These are phyloP conservation scores for Vigna radiata DNA, from an alignment of 306 rosid genomes.

Conservation along the genomic window DNA sequence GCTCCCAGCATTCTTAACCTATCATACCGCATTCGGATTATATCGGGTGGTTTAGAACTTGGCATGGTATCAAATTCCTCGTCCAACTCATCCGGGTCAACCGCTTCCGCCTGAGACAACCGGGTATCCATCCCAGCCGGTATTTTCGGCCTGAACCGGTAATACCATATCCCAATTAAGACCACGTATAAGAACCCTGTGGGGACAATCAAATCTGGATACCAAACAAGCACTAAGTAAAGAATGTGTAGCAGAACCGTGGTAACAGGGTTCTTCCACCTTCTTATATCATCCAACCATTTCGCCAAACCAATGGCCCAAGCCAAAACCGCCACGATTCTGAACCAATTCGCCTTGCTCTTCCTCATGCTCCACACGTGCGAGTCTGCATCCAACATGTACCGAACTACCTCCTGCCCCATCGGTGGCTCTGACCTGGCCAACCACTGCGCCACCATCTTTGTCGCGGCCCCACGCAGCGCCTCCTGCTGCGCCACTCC, in stretches of 20 bases:
- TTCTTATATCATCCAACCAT: constrained; percentile 80
- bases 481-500: constrained; percentile 94
- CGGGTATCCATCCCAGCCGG: constrained; percentile 93
- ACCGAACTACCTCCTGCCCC: constrained; percentile 87
- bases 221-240: constrained; percentile 94
- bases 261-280: constrained; percentile 85
- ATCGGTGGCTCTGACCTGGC: constrained; percentile 81
- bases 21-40: constrained; percentile 76
- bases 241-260: constrained; percentile 80
- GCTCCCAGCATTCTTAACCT: constrained; percentile 84
- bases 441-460: constrained; percentile 86
- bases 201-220: constrained; percentile 89
- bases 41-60: constrained; percentile 74
- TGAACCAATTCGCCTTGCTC: constrained; percentile 91
- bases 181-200: constrained; percentile 86
- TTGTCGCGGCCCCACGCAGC: constrained; percentile 77
- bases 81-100: constrained; percentile 84
- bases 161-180: constrained; percentile 90
- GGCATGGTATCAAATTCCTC: constrained; percentile 95
- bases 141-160: constrained; percentile 79
- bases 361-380: constrained; percentile 95
- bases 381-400: constrained; percentile 93
- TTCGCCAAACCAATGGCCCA: constrained; percentile 90
- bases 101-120: constrained; percentile 75
- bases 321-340: constrained; percentile 86